Evolutionary conservation across 805 yeast genomes (phyloP), one percentile per base, ranked within the genome.

Genomic region (Schizosaccharomyces japonicus): DNA sequence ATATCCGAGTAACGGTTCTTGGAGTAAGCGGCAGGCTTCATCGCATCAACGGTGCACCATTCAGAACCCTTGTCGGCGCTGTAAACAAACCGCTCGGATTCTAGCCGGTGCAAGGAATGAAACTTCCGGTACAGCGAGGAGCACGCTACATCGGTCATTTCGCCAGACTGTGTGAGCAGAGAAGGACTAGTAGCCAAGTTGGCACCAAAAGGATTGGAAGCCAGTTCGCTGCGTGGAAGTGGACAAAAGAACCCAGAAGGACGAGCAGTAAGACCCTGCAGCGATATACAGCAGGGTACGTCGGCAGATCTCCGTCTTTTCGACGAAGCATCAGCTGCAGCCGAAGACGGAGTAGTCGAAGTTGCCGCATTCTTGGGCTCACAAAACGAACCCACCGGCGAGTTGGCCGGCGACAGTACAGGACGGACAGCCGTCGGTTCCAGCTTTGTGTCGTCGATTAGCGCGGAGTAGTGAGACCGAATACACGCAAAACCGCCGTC

Each of bases 1-100:
- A 85, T 80, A 59, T 85, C 93, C 55, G 80, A 79, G 65, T 85
- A 85, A 50, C 96, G 64, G 60, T 85, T 83, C 57, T 84, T 84
- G 48, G 69, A 60, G 25, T 36, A 36, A 15, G 42, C 13, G 5
- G 23, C 13, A 11, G 17, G 17, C 25, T 15, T 15, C 3, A 36
- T n/a, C 4, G 42, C 17, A 36, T 36, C 42, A 11, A 36, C 42
- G 10, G 42, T 36, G 26, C 42, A 19, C 42, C 42, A 36, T 23
- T 36, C 13, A 4, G 42, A 36, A 23, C 23, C n/a, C 25, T 23
- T 17, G 10, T 36, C 42, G 6, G 42, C 25, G 13, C 42, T 19
- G 23, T 3, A 36, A 36, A 21, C 42, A n/a, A 36, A 23, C 1
- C 42, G 42, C 23, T 36, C 27, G 13, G 17, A 27, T 4, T 36